These are phyloP conservation scores for Russula vinacea DNA, from an alignment of 768 basidiomycete species.

Conservation along the genomic window DNA sequence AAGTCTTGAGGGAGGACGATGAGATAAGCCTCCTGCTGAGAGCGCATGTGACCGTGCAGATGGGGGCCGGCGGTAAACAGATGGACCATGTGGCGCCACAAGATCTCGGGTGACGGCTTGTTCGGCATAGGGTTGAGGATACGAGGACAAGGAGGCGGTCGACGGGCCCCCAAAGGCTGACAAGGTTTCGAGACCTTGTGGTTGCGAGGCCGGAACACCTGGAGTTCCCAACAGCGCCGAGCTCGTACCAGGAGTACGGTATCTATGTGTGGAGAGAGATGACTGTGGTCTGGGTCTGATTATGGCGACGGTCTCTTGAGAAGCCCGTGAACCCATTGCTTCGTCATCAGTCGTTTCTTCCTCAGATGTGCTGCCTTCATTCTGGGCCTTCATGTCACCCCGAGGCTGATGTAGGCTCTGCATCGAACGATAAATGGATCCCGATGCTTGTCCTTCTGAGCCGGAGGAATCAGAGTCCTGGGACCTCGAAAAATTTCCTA, in stretches of 20 bases:
- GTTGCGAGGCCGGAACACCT: conserved; percentile 62
- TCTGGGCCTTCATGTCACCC: conserved; percentile 6
- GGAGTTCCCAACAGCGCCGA: conserved; percentile 55
- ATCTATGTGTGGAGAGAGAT: conserved; percentile 72
- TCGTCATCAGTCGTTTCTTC: conserved; percentile 29
- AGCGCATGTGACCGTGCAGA: conserved; percentile 30
- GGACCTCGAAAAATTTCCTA: conserved; percentile 46
- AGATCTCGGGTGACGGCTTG: conserved; percentile 22
- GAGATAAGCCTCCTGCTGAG: conserved; percentile 28
- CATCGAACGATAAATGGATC: conserved; percentile 26
- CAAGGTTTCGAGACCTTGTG: conserved; percentile 62
- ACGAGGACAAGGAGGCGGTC: conserved; percentile 40
- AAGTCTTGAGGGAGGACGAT: conserved; percentile 48
- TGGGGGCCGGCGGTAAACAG: conserved; percentile 18
- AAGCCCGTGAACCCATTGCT: conserved; percentile 31
- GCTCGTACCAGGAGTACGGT: conserved; percentile 71
- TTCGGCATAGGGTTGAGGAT: conserved; percentile 37
- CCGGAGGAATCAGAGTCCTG: conserved; percentile 61
- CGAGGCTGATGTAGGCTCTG: conserved; percentile 22
- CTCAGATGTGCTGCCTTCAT: conserved; percentile 32
- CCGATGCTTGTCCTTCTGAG: conserved; percentile 43
- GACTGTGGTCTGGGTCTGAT: conserved; percentile 73
- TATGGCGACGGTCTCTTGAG: conserved; percentile 28
- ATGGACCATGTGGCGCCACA: conserved; percentile 1
- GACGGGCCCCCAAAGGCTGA: conserved; percentile 63